Conservation (phyloP, 2,329 filamentous ascomycete genomes). For the Gliomastix tumulicola region DNA sequence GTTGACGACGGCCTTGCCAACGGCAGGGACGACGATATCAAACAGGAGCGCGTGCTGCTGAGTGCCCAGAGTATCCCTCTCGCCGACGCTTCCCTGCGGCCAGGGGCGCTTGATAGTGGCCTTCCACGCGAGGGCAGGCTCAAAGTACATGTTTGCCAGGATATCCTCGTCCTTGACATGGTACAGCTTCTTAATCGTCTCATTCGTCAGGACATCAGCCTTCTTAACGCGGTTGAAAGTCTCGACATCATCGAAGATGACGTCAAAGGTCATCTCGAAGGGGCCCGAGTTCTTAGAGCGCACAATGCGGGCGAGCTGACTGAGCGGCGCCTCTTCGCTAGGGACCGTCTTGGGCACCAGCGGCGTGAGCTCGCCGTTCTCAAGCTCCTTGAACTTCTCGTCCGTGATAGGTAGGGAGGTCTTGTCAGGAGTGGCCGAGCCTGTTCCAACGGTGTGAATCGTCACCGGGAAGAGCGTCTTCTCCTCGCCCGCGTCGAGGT, state of each 20-base stretch:
- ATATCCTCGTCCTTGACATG: constrained; percentile 16
- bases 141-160: constrained; percentile 27
- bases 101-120: constrained; percentile 29
- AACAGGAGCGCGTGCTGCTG: constrained; percentile 29
- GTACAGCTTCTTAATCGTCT: constrained; percentile 25
- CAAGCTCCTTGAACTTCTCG: background rate
- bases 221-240: constrained; percentile 26
- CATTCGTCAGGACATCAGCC: constrained; percentile 22
- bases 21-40: constrained; percentile 12
- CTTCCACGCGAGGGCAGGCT: constrained; percentile 36
- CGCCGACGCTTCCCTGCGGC: constrained; percentile 24
- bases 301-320: constrained; percentile 29
- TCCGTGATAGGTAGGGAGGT: background rate
- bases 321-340: constrained; percentile 1
- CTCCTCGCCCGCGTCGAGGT: constrained; percentile 16
- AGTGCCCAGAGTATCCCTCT: constrained; percentile 26
- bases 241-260: constrained; percentile 33
- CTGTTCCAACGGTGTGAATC: background rate
- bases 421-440: too few relatives aligned
- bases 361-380: background rate
- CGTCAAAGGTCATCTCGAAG: constrained; percentile 42
- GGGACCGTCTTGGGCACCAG: constrained; percentile 3
- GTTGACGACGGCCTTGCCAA: background rate
- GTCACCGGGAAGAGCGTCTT: constrained; percentile 4
- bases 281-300: constrained; percentile 44